Evolutionary conservation across 768 basidiomycete species (phyloP).

Genomic region (Leccinum subtestaceum): DNA sequence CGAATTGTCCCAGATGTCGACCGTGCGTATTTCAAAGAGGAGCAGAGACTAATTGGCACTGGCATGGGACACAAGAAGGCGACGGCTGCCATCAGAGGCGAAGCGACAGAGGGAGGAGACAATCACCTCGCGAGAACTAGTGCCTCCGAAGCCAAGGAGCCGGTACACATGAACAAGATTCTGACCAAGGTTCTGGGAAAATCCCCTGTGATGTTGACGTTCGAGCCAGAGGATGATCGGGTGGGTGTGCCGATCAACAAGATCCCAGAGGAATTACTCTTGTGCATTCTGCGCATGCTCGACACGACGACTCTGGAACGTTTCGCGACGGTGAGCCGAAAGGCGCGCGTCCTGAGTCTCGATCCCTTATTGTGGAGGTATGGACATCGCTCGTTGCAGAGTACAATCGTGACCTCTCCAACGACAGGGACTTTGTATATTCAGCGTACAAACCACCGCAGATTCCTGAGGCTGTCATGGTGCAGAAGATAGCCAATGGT

Average conservation of each 20-base stretch:
- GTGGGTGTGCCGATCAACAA: conserved; percentile 50
- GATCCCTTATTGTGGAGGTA: conserved; percentile 78
- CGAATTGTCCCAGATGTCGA: conserved; percentile 76
- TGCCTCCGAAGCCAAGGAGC: conserved; percentile 38
- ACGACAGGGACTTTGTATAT: conserved; percentile 57
- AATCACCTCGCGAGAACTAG: conserved; percentile 60
- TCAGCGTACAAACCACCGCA: conserved; percentile 75
- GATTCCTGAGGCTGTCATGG: conserved; percentile 49
- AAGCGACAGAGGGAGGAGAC: conserved; percentile 62
- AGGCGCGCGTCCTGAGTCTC: conserved; percentile 68
- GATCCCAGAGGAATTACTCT: conserved; percentile 76
- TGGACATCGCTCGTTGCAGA: conserved; percentile 12
- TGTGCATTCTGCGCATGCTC: conserved; percentile 62
- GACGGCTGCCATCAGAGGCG: conserved; percentile 73
- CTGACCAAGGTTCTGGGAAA: conserved; percentile 47
- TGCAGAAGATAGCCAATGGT: conserved; percentile 48
- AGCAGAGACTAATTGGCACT: conserved; percentile 31
- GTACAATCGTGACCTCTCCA: conserved; percentile 5
- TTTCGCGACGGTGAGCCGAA: conserved; percentile 71
- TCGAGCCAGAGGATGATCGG: conserved; percentile 69
- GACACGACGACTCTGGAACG: conserved; percentile 70
- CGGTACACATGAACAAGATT: conserved; percentile 32
- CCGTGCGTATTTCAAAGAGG: conserved; percentile 59
- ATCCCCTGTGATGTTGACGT: conserved; percentile 51
- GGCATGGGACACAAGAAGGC: conserved; percentile 64